Conservation (phyloP, 257 asterid genomes). For the Petunia axillaris region DNA sequence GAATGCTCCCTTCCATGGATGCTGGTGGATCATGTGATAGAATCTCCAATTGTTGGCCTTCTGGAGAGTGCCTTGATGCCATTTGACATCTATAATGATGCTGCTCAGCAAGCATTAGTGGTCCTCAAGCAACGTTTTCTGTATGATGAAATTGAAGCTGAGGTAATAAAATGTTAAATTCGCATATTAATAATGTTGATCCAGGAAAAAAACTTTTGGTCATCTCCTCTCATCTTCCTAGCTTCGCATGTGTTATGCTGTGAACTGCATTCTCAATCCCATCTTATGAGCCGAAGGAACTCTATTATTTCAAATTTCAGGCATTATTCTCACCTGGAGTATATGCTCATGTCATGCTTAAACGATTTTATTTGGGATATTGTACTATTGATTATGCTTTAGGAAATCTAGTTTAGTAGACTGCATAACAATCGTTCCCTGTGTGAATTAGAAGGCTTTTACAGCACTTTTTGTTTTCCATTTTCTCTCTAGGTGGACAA, state of each 20-base stretch:
- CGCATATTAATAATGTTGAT: background rate
- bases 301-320: background rate
- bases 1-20: constrained; percentile 99
- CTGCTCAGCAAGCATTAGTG: constrained; percentile 93
- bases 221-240: background rate
- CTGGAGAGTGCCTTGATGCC: constrained; percentile 91
- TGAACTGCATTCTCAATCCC: constrained; percentile 1
- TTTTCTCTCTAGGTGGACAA: constrained; percentile 77
- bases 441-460: constrained; percentile 1
- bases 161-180: constrained; percentile 54
- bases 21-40: constrained; percentile 93
- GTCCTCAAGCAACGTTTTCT: constrained; percentile 96
- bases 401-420: background rate
- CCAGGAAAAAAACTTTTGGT: constrained; percentile 16
- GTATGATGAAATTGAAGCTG: constrained; percentile 99
- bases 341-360: background rate
- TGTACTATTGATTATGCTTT: background rate
- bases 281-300: constrained; percentile 9
- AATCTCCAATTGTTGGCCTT: constrained; percentile 79
- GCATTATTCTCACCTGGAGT: constrained; percentile 18
- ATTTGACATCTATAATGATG: constrained; percentile 96
- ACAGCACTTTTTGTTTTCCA: constrained; percentile 18
- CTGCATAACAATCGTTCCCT: background rate
- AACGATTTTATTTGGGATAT: background rate
- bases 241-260: constrained; percentile 13